Percentiles rank a stretch among this genome's conserved stretches.
Evolutionary conservation across 345 rosid genomes (phyloP).

Genomic region (Lumnitzera littorea): DNA sequence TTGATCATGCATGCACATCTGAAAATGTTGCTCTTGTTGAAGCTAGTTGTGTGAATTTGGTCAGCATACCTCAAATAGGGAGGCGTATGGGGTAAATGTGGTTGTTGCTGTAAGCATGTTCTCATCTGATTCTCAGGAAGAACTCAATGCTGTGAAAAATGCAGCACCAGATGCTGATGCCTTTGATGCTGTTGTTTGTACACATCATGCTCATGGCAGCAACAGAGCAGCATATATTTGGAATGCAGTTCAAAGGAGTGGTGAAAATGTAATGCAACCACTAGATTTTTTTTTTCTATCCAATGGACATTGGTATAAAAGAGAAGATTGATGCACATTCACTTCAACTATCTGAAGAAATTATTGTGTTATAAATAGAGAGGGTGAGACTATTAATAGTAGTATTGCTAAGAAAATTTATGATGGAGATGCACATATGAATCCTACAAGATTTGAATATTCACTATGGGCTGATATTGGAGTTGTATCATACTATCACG

Average conservation of each 20-base stretch:
- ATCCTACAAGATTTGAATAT: no score
- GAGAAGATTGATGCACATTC: conserved; percentile 50
- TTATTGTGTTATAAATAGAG: no score
- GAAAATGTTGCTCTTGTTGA: conserved; percentile 89
- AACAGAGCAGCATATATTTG: conserved; percentile 99
- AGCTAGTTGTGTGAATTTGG: conserved; percentile 91
- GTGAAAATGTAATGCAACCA: conserved; percentile 61
- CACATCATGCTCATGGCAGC: conserved; percentile 97
- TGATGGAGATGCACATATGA: no score
- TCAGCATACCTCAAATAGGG: conserved; percentile 83
- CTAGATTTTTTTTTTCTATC: conserved; percentile 57
- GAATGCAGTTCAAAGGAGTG: conserved; percentile 80
- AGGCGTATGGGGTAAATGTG: conserved; percentile 82
- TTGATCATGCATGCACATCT: conserved; percentile 71
- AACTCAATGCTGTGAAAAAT: conserved; percentile 71
- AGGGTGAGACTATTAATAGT: no score
- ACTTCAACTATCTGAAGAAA: no score
- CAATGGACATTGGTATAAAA: conserved; percentile 71
- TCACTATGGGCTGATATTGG: no score
- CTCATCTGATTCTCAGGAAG: conserved; percentile 84
- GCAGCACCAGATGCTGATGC: conserved; percentile 89
- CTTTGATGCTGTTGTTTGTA: conserved; percentile 82
- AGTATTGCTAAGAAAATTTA: no score
- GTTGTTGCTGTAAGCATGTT: conserved; percentile 95
- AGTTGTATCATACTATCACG: no score